Percentiles rank a stretch among this genome's conserved stretches.
These are phyloP conservation scores for Globisporangium carolinianum DNA, from an alignment of 352 stramenopile species.

Conservation along the genomic window DNA sequence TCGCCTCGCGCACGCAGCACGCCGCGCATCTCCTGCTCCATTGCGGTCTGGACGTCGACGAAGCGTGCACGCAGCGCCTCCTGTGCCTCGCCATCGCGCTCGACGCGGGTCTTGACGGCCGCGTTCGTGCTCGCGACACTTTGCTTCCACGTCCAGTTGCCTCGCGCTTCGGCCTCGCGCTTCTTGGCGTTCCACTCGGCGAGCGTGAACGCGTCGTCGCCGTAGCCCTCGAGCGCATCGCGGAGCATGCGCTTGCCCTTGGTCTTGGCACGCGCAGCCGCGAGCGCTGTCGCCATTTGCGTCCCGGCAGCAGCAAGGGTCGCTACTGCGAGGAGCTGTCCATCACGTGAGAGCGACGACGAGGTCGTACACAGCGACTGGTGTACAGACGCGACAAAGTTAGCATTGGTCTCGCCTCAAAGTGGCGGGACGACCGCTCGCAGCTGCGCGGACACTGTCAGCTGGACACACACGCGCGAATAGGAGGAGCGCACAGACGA, in stretches of 20 bases:
- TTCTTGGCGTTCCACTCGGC: conserved; percentile 51
- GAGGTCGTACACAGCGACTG: no score
- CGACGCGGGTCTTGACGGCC: conserved; percentile 32
- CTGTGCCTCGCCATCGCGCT: conserved; percentile 20
- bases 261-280: conserved; percentile 56
- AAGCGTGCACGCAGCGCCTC: conserved; percentile 25
- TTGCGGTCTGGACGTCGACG: conserved; percentile 23
- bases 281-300: conserved; percentile 55
- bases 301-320: background rate
- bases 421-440: no score
- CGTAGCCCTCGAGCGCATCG: conserved; percentile 46
- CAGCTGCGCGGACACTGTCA: no score
- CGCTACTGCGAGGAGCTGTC: background rate
- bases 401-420: background rate
- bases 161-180: conserved; percentile 21
- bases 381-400: background rate
- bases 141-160: conserved; percentile 44
- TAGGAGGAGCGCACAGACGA: no score
- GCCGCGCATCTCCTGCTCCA: conserved; percentile 28
- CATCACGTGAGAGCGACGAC: background rate
- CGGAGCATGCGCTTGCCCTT: conserved; percentile 59
- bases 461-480: no score
- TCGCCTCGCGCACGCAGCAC: background rate
- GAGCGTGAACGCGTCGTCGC: conserved; percentile 38
- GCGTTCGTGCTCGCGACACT: conserved; percentile 22